Percentiles rank a stretch among this genome's conserved stretches.
Conservation (phyloP, 2,329 filamentous ascomycete species). For the Pyricularia pennisetigena region DNA sequence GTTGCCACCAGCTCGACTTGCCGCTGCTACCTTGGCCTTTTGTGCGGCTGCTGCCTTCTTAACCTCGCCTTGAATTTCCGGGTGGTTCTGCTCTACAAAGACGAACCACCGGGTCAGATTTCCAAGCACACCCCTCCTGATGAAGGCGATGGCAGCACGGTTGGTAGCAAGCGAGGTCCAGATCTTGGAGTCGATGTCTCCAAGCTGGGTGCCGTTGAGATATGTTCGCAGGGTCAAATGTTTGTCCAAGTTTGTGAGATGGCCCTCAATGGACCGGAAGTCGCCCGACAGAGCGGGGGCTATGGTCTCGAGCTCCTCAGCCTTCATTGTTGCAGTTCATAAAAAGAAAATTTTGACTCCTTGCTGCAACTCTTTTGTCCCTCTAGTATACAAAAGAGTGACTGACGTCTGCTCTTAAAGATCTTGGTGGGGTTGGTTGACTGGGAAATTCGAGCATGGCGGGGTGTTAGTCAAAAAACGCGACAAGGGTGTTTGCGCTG, state of each 20-base stretch:
- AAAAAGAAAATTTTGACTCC: not conserved
- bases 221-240: slow-evolving; percentile 82
- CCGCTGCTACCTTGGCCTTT: slow-evolving; percentile 58
- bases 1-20: slow-evolving; percentile 69
- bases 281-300: slow-evolving; percentile 45
- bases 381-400: not conserved
- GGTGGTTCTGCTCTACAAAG: slow-evolving; percentile 73
- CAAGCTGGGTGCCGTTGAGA: slow-evolving; percentile 70
- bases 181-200: slow-evolving; percentile 68
- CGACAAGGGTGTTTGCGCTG: not conserved
- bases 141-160: slow-evolving; percentile 69
- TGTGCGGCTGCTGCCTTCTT: slow-evolving; percentile 60
- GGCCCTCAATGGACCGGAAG: slow-evolving; percentile 72
- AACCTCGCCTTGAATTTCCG: slow-evolving; percentile 62
- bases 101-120: slow-evolving; percentile 83
- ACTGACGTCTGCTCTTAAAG: not conserved
- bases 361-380: slow-evolving; percentile 1
- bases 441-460: not conserved
- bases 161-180: slow-evolving; percentile 80
- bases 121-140: slow-evolving; percentile 66
- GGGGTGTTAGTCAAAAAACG: not conserved
- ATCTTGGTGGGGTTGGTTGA: slow-evolving; percentile 6
- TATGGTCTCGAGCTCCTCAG: slow-evolving; percentile 42
- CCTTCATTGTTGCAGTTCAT: slow-evolving; percentile 33
- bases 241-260: slow-evolving; percentile 70